These are phyloP conservation scores for Pichia sp. DNA, from an alignment of 1,139 yeast genomes.

Conservation along the genomic window DNA sequence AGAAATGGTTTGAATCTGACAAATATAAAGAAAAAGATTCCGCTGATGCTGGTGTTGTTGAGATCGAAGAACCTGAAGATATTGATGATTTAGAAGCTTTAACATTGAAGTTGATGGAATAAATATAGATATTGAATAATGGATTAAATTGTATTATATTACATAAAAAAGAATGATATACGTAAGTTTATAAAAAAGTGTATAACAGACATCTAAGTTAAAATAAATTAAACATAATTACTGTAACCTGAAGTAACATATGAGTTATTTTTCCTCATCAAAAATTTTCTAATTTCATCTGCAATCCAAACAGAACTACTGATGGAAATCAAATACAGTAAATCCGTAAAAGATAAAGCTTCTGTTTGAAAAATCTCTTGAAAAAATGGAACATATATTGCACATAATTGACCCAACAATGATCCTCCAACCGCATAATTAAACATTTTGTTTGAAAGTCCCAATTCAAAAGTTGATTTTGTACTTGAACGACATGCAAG, in stretches of 20 bases:
- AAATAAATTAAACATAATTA: constrained; percentile 20
- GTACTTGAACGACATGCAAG: constrained; percentile 82
- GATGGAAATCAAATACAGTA: constrained; percentile 51
- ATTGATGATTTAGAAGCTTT: constrained; percentile 91
- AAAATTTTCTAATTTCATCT: constrained; percentile 73
- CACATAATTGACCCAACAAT: constrained; percentile 84
- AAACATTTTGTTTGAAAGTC: constrained; percentile 80
- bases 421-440: constrained; percentile 90
- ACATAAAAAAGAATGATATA: background rate
- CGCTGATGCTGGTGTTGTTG: constrained; percentile 41
- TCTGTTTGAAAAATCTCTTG: constrained; percentile 92
- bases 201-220: no score
- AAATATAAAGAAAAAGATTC: constrained; percentile 19
- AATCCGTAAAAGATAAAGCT: constrained; percentile 64
- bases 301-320: constrained; percentile 79
- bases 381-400: constrained; percentile 87
- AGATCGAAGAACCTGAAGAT: constrained; percentile 81
- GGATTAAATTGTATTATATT: background rate
- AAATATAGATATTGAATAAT: background rate
- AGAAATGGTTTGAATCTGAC: constrained; percentile 51
- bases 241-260: constrained; percentile 23
- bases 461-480: constrained; percentile 74
- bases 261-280: constrained; percentile 15
- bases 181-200: no score
- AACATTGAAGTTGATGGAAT: constrained; percentile 53